Conservation (phyloP, 2,329 filamentous ascomycete genomes). For the Tolypocladium inflatum region DNA sequence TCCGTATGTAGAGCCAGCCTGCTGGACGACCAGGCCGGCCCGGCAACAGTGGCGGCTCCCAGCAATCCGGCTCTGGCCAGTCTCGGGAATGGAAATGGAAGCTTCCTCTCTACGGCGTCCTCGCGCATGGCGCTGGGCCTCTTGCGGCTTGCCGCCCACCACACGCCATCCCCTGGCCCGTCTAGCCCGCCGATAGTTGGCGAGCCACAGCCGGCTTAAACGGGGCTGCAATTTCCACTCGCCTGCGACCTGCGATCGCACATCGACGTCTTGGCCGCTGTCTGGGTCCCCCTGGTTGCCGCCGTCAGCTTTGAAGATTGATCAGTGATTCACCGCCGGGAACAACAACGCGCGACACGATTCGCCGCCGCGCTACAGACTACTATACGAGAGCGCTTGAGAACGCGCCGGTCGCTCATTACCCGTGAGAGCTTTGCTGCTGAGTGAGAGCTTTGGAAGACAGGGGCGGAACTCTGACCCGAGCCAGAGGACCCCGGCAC, state of each 20-base stretch:
- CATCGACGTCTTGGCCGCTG: neutral
- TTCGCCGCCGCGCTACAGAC: no score
- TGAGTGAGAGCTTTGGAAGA: no score
- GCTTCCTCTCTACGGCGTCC: neutral
- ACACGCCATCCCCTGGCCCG: neutral
- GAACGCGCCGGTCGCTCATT: no score
- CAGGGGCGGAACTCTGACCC: no score
- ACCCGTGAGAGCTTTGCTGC: no score
- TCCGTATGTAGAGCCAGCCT: no score
- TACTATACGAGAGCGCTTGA: no score
- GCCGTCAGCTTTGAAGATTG: neutral
- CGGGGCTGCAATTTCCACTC: conserved; percentile 3
- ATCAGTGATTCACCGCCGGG: neutral
- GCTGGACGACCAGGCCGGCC: neutral
- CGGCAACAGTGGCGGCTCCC: neutral
- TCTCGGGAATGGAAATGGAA: neutral
- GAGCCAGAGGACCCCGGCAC: neutral
- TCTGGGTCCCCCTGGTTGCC: neutral
- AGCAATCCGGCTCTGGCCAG: neutral
- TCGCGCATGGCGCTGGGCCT: no score
- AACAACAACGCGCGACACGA: neutral
- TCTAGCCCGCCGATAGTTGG: conserved; percentile 1
- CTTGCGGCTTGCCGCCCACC: no score
- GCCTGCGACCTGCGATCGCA: neutral
- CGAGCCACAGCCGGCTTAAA: conserved; percentile 2